Percentiles rank a stretch among this genome's conserved stretches.
Conservation (phyloP, 2,329 filamentous ascomycete genomes). For the Acephala macrosclerotiorum region DNA sequence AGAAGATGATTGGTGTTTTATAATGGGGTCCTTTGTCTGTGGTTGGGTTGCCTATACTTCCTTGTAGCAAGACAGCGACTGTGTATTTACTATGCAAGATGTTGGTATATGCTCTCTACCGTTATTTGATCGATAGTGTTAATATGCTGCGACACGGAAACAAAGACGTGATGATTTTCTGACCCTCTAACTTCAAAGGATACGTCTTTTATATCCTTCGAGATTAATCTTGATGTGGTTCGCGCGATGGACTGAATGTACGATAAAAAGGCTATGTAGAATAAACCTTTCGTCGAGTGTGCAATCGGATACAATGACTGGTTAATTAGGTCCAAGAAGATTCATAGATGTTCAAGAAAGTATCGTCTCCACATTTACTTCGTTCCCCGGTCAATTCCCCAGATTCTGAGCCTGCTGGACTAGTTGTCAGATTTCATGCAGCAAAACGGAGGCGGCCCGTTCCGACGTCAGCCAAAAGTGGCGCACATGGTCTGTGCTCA, state of each 20-base stretch:
- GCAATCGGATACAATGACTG: neutral
- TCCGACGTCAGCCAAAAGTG: slow-evolving; percentile 13
- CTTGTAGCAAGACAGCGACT: too few species aligned
- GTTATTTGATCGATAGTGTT: too few species aligned
- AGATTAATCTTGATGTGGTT: slow-evolving; percentile 10
- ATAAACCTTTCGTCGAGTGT: slow-evolving; percentile 2
- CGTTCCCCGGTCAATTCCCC: slow-evolving; percentile 15
- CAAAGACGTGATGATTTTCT: too few species aligned
- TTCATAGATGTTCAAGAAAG: neutral
- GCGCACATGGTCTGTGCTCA: slow-evolving; percentile 20
- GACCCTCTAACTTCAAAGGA: too few species aligned
- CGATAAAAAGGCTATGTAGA: slow-evolving; percentile 11
- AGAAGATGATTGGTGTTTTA: neutral
- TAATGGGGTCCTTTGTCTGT: neutral
- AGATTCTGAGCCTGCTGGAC: slow-evolving; percentile 12
- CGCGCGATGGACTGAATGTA: neutral
- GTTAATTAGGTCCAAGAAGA: neutral
- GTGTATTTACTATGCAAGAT: too few species aligned
- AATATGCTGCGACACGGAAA: too few species aligned
- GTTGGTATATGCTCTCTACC: too few species aligned
- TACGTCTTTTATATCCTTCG: neutral
- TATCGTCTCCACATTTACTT: slow-evolving; percentile 1
- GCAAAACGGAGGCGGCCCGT: slow-evolving; percentile 2
- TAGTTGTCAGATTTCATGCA: slow-evolving; percentile 14
- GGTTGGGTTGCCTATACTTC: neutral